Evolutionary conservation across 148 eudicot species (phyloP).

Genomic region (Amaranthus palmeri): DNA sequence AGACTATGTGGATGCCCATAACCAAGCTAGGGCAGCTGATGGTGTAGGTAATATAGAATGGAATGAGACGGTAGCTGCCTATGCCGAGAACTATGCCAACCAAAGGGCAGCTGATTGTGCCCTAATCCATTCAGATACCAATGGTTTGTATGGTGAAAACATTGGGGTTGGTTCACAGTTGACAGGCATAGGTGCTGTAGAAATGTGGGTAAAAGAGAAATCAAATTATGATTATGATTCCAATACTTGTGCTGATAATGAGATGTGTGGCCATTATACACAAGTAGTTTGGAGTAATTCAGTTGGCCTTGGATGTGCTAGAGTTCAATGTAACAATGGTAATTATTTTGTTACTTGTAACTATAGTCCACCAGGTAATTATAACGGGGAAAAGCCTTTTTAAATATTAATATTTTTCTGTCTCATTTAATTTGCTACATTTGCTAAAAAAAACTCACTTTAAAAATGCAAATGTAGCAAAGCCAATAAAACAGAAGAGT

Average conservation of each 20-base stretch:
- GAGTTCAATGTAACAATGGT: slow-evolving; percentile 6
- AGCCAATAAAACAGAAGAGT: too few relatives aligned
- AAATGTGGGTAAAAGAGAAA: slow-evolving; percentile 32
- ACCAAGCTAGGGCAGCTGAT: slow-evolving; percentile 28
- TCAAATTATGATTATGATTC: slow-evolving; percentile 25
- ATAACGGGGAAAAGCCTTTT: slow-evolving; percentile 25
- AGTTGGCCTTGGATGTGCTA: slow-evolving; percentile 12
- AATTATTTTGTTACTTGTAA: not conserved
- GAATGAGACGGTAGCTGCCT: slow-evolving; percentile 24
- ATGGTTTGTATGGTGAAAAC: slow-evolving; percentile 32
- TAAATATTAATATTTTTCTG: not conserved
- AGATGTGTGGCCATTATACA: slow-evolving; percentile 12
- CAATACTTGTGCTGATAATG: slow-evolving; percentile 28
- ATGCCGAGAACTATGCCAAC: slow-evolving; percentile 26
- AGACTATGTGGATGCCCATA: slow-evolving; percentile 37
- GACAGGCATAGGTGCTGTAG: slow-evolving; percentile 20
- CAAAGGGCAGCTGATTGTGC: slow-evolving; percentile 23
- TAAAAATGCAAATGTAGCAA: too few relatives aligned
- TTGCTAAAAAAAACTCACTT: too few relatives aligned
- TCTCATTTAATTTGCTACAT: too few relatives aligned
- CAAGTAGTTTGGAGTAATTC: slow-evolving; percentile 9
- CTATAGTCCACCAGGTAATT: slow-evolving; percentile 7
- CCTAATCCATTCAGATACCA: slow-evolving; percentile 19
- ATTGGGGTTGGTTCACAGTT: slow-evolving; percentile 18
- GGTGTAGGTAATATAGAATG: slow-evolving; percentile 29